Evolutionary conservation across 257 asterid species (phyloP), one percentile per base, ranked within the genome.

Genomic region (Gynochthodes officinalis): DNA sequence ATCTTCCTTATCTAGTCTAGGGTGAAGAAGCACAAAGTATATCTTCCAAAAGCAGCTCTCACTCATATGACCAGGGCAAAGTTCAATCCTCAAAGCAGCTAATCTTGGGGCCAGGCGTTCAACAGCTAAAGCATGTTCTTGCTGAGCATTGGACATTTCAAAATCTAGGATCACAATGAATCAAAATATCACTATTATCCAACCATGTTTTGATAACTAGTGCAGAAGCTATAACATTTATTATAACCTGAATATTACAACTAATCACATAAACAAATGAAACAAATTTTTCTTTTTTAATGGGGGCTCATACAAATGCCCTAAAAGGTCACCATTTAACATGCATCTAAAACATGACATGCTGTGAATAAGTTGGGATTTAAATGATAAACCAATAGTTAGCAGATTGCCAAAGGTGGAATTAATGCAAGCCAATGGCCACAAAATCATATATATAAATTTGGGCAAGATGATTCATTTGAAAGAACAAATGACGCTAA

Each of bases 81-180:
- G 94, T 78, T 91, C 94, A 73, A 88, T 84, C 88, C 96, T 81
- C 71, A 93, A 74, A 59, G 96, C 91, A 78, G 97, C 89, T 75
- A 93, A 83, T 79, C 87, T 77, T 8, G 98, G 98, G 72, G 86
- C 92, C 72, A 88, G 86, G 55, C 73, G 87, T 68, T 93, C 98
- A 40, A 93, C 91, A 67, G 98, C 96, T 72, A 91, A 81, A 35
- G 96, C 97, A 54, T 91, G 97, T 73, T 93, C 98, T 85, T 93
- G 97, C 77, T 93, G 98, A 76, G 85, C 85, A 81, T 89, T 88
- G n/a, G 97, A 84, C 87, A 93, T 59, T 68, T 86, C 86, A 76
- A 91, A 89, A 73, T 86, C 98, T 86, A 81, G 73, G 27, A 64
- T 53, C 57, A 50, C 60, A 62, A 62, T 1, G 1, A 15, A 63